Evolutionary conservation across 176 grass and related monocot genomes (phyloP).

Genomic region (Avena sativa): DNA sequence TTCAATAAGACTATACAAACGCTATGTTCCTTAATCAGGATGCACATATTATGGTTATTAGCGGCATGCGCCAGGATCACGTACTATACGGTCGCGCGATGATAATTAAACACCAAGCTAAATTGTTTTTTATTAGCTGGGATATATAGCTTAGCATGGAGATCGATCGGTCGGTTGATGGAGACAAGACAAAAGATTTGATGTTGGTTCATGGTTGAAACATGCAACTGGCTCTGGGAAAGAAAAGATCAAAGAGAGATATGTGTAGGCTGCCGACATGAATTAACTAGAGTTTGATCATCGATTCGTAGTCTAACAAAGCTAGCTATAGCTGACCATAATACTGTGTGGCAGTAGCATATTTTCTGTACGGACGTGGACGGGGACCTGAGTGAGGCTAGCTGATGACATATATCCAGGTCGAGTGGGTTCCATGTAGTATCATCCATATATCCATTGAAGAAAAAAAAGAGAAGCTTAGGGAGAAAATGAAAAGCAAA

Average conservation of each 20-base stretch:
- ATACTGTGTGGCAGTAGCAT: background rate
- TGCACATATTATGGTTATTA: too few species aligned
- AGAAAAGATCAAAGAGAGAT: background rate
- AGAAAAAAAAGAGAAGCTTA: background rate
- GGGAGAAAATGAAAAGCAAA: background rate
- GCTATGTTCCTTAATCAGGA: background rate
- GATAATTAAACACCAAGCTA: background rate
- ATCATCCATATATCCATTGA: conserved; percentile 7
- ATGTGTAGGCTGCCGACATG: conserved; percentile 38
- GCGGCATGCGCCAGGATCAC: background rate
- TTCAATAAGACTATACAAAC: background rate
- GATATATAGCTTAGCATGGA: conserved; percentile 40
- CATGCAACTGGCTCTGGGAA: background rate
- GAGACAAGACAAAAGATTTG: conserved; percentile 56
- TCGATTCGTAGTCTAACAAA: background rate
- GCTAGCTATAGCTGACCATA: conserved; percentile 26
- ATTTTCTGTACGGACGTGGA: conserved; percentile 29
- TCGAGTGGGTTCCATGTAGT: conserved; percentile 50
- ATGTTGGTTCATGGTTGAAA: background rate
- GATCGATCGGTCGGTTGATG: background rate
- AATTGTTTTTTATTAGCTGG: background rate
- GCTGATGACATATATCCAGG: conserved; percentile 31
- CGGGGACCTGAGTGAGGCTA: background rate
- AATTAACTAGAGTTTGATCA: conserved; percentile 48
- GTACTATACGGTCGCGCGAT: background rate